Evolutionary conservation across 2,329 filamentous ascomycete genomes (phyloP), one percentile per base, ranked within the genome.

Genomic region (Colletotrichum scovillei): DNA sequence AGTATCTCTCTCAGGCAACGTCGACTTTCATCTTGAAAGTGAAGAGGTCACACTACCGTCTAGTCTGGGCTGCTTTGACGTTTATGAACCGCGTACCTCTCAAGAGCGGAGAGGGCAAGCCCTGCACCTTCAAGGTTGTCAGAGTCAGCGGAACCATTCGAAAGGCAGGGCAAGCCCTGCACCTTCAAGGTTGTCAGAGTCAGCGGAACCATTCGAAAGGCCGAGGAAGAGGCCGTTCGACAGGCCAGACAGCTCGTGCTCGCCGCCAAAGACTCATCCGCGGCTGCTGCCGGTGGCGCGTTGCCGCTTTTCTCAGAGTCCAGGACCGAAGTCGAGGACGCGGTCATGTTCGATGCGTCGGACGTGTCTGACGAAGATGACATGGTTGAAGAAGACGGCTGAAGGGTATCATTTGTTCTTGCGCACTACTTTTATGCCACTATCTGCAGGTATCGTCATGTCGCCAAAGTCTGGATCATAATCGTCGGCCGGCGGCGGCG

Each of bases 1-100:
- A 98, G 86, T 99, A 99, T 82, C 88, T 97, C 64, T 98, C 95
- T 1, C 88, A 92, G 4, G 93, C 95, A n/a, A 99, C 97, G 0
- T 97, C 94, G 6, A 99, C 96, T 1, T 95, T 96, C 67, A 99
- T 99, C 73, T 87, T 99, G 52, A 91, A 94, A 75, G 94, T 95
- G 76, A 91, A 94, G 3, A 92, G 97, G 70, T 91, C 92, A 19
- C 92, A 97, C 76, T 97, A 95, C 81, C 90, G 94, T 59, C 89
- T 98, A 75, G 92, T 98, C 5, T 99, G 97, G 97, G 92, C 95
- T 0, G 94, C 95, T 0, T 85, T 99, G 66, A 94, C 94, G 0
- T 94, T 95, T 77, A 93, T 97, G 86, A 92, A 92, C 26, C 88
- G 84, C 19, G 85, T 98, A 0, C 94, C 91, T 8, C 82, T 88